Evolutionary conservation across 495 filamentous ascomycete species (phyloP).

Genomic region (Daldinia concentrica): DNA sequence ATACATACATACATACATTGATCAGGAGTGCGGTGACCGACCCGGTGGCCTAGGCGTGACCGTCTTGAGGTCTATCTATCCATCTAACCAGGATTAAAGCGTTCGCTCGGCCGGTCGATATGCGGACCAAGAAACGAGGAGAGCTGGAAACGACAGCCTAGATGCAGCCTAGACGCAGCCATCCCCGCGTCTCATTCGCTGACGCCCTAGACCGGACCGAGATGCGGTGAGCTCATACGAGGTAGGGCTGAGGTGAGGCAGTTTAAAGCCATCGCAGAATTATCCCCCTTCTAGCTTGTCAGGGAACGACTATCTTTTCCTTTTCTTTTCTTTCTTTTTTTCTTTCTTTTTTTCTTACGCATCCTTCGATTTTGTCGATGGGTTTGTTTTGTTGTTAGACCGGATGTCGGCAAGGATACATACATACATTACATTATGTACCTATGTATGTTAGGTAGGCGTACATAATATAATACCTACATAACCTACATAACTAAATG

Average conservation of each 20-base stretch:
- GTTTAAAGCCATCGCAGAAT: conserved; percentile 6
- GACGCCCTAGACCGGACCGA: background rate
- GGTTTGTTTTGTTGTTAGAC: too few relatives aligned
- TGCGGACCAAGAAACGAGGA: background rate
- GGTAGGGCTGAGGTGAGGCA: conserved; percentile 20
- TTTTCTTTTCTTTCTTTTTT: background rate
- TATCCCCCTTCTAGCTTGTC: background rate
- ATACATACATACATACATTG: too few relatives aligned
- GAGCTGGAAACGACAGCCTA: background rate
- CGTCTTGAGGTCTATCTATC: background rate
- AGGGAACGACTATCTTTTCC: too few relatives aligned
- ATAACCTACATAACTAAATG: background rate
- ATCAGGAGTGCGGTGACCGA: too few relatives aligned
- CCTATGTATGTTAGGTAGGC: background rate
- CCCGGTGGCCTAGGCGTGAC: too few relatives aligned
- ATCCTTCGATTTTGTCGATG: background rate
- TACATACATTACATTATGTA: background rate
- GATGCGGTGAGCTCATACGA: conserved; percentile 13
- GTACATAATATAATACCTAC: background rate
- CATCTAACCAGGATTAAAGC: too few relatives aligned
- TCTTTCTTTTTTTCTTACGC: background rate
- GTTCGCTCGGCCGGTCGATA: background rate
- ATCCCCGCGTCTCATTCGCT: background rate
- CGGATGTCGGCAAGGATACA: background rate
- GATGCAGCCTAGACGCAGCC: background rate